Conservation (phyloP, 1,284 basidiomycete genomes). For the Polyporus tsugae region DNA sequence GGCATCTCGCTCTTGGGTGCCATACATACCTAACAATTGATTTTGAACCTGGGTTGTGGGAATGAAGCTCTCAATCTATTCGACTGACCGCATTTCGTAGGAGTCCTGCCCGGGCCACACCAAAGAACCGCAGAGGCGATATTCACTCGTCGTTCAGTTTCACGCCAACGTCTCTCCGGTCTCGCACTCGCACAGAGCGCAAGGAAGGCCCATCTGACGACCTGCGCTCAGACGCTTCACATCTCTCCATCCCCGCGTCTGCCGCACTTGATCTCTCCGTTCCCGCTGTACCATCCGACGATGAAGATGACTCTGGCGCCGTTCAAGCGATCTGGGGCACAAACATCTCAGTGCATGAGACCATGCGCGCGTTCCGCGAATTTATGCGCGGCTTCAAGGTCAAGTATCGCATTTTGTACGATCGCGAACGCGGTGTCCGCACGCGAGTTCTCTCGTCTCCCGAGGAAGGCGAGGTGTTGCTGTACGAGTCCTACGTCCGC, state of each 20-base stretch:
- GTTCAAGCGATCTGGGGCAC: slow-evolving; percentile 98
- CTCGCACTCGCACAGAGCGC: slow-evolving; percentile 43
- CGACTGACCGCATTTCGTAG: slow-evolving; percentile 25
- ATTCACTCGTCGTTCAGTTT: slow-evolving; percentile 81
- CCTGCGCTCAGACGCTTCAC: slow-evolving; percentile 63
- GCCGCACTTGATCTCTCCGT: slow-evolving; percentile 71
- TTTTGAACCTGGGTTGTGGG: too few species aligned
- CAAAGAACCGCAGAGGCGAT: slow-evolving; percentile 81
- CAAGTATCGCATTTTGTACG: slow-evolving; percentile 87
- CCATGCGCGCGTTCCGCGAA: slow-evolving; percentile 90
- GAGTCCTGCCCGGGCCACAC: slow-evolving; percentile 52
- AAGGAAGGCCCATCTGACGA: slow-evolving; percentile 46
- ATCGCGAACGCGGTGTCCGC: slow-evolving; percentile 69
- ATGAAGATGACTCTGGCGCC: slow-evolving; percentile 67
- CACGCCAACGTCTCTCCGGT: slow-evolving; percentile 60
- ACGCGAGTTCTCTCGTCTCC: slow-evolving; percentile 65
- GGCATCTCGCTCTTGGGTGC: too few species aligned
- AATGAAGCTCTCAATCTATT: too few species aligned
- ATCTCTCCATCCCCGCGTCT: slow-evolving; percentile 68
- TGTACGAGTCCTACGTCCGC: slow-evolving; percentile 87
- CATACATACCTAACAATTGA: too few species aligned
- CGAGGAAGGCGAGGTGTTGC: slow-evolving; percentile 71
- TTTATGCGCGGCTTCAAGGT: slow-evolving; percentile 94
- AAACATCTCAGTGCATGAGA: slow-evolving; percentile 89
- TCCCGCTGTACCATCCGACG: slow-evolving; percentile 57